Evolutionary conservation across 176 grass and related monocot species (phyloP).

Genomic region (Eleusine indica): DNA sequence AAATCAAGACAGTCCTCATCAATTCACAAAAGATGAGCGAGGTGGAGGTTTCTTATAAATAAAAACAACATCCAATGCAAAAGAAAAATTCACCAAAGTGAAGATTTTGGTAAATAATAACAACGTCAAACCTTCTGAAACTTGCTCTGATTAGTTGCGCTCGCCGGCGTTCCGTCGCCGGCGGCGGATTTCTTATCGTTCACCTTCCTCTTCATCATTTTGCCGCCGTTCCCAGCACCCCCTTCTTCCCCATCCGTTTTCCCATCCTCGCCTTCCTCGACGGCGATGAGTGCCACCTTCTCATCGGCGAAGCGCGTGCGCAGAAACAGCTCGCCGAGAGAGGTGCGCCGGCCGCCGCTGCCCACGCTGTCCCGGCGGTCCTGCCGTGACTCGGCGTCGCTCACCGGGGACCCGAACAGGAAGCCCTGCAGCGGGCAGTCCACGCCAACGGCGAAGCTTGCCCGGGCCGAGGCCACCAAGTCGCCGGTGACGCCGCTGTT

Average conservation of each 20-base stretch:
- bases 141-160: constrained; percentile 51
- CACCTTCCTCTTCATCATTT: constrained; percentile 52
- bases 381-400: constrained; percentile 42
- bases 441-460: constrained; percentile 60
- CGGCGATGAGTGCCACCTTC: constrained; percentile 49
- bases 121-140: constrained; percentile 67
- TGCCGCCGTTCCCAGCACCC: constrained; percentile 29
- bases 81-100: background rate
- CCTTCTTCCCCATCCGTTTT: constrained; percentile 27
- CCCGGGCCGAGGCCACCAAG: constrained; percentile 66
- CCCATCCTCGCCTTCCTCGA: constrained; percentile 44
- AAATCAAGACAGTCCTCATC: background rate
- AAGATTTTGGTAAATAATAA: background rate
- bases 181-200: constrained; percentile 38
- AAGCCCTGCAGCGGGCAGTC: constrained; percentile 90
- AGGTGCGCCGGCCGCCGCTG: constrained; percentile 62
- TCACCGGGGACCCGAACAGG: constrained; percentile 80
- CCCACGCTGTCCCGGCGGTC: constrained; percentile 31
- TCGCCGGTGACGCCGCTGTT: constrained; percentile 36
- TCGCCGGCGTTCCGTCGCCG: constrained; percentile 7
- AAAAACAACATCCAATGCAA: background rate
- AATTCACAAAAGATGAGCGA: background rate
- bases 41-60: background rate
- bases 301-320: constrained; percentile 70
- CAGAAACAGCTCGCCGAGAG: constrained; percentile 96